A percentile compares a stretch with the other conserved stretches of the same genome.
phyloP scores from a whole-genome alignment of 2,329 filamentous ascomycete genomes.

The Ophiostoma pallidulum region DNA sequence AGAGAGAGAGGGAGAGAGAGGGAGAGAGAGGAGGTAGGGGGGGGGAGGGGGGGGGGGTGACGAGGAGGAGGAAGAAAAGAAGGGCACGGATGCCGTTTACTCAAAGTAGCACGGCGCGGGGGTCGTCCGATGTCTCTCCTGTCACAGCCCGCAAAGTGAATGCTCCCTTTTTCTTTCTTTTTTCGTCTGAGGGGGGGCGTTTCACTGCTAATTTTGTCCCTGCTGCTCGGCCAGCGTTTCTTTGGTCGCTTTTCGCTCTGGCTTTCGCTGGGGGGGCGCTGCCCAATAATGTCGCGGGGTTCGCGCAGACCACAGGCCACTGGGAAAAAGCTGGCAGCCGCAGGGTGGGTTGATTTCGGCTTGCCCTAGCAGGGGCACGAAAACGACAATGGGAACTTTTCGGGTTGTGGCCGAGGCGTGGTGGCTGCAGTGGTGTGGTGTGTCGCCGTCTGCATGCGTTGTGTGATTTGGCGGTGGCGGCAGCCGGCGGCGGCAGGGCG shows the following conservation, averaged over 20 bases:
- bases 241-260: background rate
- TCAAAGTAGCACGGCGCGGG: too few species aligned
- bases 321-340: background rate
- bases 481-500: too few species aligned
- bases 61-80: background rate
- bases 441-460: background rate
- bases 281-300: conserved; percentile 8
- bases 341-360: conserved; percentile 4
- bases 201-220: background rate
- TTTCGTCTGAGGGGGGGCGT: background rate
- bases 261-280: too few species aligned
- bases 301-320: conserved; percentile 5
- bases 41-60: background rate
- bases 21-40: background rate
- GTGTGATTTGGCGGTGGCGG: background rate
- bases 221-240: too few species aligned
- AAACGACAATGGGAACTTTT: conserved; percentile 11
- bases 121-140: conserved; percentile 8
- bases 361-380: conserved; percentile 3
- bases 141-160: too few species aligned
- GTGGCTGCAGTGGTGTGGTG: conserved; percentile 9
- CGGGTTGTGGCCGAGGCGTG: conserved; percentile 14
- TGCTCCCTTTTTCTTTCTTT: conserved; percentile 1
- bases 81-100: background rate
- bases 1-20: background rate